Evolutionary conservation across 2,329 filamentous ascomycete species (phyloP).

Genomic region (Fusarium algeriense): DNA sequence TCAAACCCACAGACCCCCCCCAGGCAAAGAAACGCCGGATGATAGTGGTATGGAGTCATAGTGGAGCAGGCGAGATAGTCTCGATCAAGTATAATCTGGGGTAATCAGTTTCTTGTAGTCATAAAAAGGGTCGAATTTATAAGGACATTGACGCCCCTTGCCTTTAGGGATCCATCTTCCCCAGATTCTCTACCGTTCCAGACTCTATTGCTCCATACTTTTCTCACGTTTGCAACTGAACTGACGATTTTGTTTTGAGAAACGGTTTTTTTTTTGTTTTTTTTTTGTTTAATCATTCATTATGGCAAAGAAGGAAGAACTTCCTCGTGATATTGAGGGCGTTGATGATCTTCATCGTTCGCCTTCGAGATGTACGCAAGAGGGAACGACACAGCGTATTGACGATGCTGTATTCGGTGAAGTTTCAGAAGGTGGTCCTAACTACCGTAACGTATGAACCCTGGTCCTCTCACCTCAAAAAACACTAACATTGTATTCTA

Average conservation of each 20-base stretch:
- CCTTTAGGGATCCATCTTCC: constrained; percentile 21
- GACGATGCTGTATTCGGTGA: constrained; percentile 27
- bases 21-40: constrained; percentile 5
- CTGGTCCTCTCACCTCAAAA: neutral
- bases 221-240: neutral
- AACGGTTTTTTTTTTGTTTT: neutral
- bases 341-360: constrained; percentile 10
- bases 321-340: constrained; percentile 10
- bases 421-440: constrained; percentile 17
- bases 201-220: neutral
- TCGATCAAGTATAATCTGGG: constrained; percentile 32
- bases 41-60: constrained; percentile 21
- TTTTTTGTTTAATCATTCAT: neutral
- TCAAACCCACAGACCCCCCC: neutral
- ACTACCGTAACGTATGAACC: constrained; percentile 19
- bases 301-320: constrained; percentile 26
- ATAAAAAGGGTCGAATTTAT: constrained; percentile 16
- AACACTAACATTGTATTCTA: constrained; percentile 13
- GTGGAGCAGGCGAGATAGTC: constrained; percentile 23
- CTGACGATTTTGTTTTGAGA: neutral
- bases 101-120: constrained; percentile 32
- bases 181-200: constrained; percentile 23
- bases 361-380: neutral
- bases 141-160: constrained; percentile 13
- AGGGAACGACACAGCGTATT: constrained; percentile 1